Base-by-base conservation (phyloP, 2,329 filamentous ascomycete genomes). In the Trichoderma oligosporum region DNA sequence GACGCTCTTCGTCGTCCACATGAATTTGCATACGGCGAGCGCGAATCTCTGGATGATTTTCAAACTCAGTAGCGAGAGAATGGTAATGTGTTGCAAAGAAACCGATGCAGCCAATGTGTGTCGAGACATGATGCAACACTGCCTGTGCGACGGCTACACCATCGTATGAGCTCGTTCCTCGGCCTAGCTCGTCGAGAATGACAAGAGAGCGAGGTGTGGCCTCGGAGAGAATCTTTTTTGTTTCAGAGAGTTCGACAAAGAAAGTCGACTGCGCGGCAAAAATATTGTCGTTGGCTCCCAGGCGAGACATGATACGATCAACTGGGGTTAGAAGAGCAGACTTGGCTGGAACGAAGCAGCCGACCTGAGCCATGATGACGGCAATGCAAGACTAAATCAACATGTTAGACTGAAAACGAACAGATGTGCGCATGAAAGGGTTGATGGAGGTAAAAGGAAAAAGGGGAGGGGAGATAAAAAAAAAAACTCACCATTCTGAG, bases 21-120 rank as follows among this genome's bases (percentile, higher is more conserved):
- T 92, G 84, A 58, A 99, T 97, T 61, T 90, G 88, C 94, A 99
- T 99, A 12, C 94, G 84, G 66, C 89, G 88, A 4, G 92, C 83
- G 7, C 83, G 75, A 57, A 99, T 89, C 73, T 99, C 92, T 0
- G 94, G 92, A 65, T 99, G 94, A 14, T 82, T 81, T 62, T 88
- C 85, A 67, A 97, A 99, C 70, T 99, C 94, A 0, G 89, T 86
- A 0, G 93, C 92, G 0, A 99, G 82, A 2, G 89, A 94, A 70
- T 97, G 94, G 73, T 99, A 99, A 68, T 99, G 94, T 0, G 94
- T 99, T 0, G 94, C 94, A 67, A 99, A 99, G 82, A 96, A 97
- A 33, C 94, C 94, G 2, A 96, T 77, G 52, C 93, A 96, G 51
- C 94, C 94, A 52, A 97, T 89, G 65, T 97, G 91, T 3, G 89